Evolutionary conservation across 257 asterid species (phyloP), one percentile per base, ranked within the genome.

Genomic region (Gynochthodes officinalis): DNA sequence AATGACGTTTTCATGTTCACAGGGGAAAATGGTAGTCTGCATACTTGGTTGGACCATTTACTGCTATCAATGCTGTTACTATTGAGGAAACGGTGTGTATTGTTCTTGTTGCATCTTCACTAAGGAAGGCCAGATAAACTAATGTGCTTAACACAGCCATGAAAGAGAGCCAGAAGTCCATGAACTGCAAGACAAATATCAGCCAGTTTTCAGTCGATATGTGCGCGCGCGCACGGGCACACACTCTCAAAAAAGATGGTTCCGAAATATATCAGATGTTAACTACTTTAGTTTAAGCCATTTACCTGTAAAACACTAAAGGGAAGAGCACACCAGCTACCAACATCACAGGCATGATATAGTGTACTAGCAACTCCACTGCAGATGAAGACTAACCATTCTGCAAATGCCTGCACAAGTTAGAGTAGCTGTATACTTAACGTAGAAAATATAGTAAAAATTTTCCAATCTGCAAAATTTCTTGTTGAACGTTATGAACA

Each of bases 81-180:
- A 93, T 86, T 25, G 96, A 92, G 67, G 89, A 84, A 40, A 89
- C 53, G 0, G 95, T 90, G 86, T 89, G 95, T 67, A 90, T 86
- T 33, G 98, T 83, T 80, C 98, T 84, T 81, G 88, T 90, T 33
- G 90, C 77, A 70, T 66, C 83, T 76, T 93, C 98, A 53, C 86
- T 78, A 23, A 90, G 78, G 9, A 90, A 64, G 58, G 96, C 33
- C 69, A 93, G 79, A 84, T 89, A 85, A 57, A 93, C 86, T 46
- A 89, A 90, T 14, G 98, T 93, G 77, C 96, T 89, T 61, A 87
- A 87, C 13, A 90, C 91, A 19, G 97, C 98, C 93, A 93, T 86
- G 87, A 93, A 93, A 49, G 97, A 90, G 71, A 93, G 98, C 98
- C 98, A 93, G 84, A 90, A 93, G 76, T 93, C 98, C 76, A 90